A percentile compares a stretch with the other conserved stretches of the same genome.
Evolutionary conservation across 805 yeast genomes (phyloP).

Genomic region (Saccharomycopsis capsularis): DNA sequence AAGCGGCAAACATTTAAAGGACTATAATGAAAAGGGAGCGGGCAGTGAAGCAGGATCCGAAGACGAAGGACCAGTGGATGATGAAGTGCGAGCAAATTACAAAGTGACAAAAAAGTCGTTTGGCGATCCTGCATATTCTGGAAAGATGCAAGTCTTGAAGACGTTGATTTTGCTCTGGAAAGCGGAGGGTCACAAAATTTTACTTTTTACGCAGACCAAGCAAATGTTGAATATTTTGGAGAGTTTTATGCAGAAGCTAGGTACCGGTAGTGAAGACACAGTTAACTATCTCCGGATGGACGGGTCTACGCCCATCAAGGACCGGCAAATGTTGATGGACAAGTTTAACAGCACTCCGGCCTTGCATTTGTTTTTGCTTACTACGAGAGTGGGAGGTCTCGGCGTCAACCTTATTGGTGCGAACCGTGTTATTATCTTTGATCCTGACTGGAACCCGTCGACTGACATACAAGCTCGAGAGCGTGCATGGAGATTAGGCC

Average conservation of each 20-base stretch:
- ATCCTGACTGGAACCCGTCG: constrained; percentile 98
- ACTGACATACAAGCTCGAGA: constrained; percentile 96
- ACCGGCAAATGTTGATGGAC: constrained; percentile 76
- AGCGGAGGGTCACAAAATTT: constrained; percentile 65
- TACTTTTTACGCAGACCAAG: constrained; percentile 86
- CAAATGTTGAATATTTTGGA: constrained; percentile 92
- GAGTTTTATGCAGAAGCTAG: constrained; percentile 44
- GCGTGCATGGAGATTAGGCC: constrained; percentile 96
- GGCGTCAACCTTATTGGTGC: constrained; percentile 96
- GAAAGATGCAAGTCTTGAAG: constrained; percentile 85
- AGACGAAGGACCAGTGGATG: neutral
- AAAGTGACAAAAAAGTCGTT: constrained; percentile 29
- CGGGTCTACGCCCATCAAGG: constrained; percentile 78
- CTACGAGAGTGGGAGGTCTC: constrained; percentile 94
- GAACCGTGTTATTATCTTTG: constrained; percentile 85
- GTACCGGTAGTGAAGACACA: constrained; percentile 26
- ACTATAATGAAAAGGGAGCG: neutral
- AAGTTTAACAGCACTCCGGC: constrained; percentile 56
- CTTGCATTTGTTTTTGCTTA: constrained; percentile 65
- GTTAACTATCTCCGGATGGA: constrained; percentile 79
- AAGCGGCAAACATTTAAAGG: constrained; percentile 30
- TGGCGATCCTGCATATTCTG: constrained; percentile 61
- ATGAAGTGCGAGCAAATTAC: constrained; percentile 26
- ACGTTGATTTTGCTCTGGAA: constrained; percentile 73
- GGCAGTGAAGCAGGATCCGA: neutral